A percentile compares a stretch with the other conserved stretches of the same genome.
These are phyloP conservation scores for Hansenula lynferdii DNA, from an alignment of 1,139 yeast genomes.

Conservation along the genomic window DNA sequence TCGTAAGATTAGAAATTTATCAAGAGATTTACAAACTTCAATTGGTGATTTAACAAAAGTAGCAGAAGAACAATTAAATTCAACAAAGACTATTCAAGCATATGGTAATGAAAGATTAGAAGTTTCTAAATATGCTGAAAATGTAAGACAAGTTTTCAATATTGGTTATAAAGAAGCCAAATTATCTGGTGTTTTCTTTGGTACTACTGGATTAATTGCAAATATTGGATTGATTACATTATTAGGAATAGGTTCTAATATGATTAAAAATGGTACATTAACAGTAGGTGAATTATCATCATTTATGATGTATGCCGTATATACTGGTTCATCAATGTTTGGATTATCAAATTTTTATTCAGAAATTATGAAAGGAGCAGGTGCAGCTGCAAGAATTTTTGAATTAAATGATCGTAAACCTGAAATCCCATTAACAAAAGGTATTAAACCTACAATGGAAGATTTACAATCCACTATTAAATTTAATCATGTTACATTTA, in stretches of 20 bases:
- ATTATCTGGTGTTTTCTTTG: conserved; percentile 71
- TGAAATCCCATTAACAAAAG: conserved; percentile 54
- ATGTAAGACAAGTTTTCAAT: conserved; percentile 67
- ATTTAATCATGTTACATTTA: conserved; percentile 63
- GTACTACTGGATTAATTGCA: conserved; percentile 80
- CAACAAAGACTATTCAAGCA: conserved; percentile 81
- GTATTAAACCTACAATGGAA: conserved; percentile 35
- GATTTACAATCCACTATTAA: conserved; percentile 47
- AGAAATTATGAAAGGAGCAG: conserved; percentile 95
- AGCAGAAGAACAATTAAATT: conserved; percentile 90
- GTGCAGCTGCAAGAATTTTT: conserved; percentile 91
- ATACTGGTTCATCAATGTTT: conserved; percentile 88
- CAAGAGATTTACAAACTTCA: conserved; percentile 77
- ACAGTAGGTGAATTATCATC: conserved; percentile 89
- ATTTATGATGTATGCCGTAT: conserved; percentile 93
- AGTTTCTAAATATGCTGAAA: conserved; percentile 56
- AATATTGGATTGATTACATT: conserved; percentile 74
- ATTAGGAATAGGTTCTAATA: conserved; percentile 72
- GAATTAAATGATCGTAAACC: conserved; percentile 83
- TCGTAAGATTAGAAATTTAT: conserved; percentile 65
- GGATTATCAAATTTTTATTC: conserved; percentile 91
- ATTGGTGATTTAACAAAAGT: conserved; percentile 86
- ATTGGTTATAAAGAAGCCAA: conserved; percentile 81
- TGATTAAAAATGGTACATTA: conserved; percentile 68
- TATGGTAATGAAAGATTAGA: conserved; percentile 80